Conservation (phyloP, 768 basidiomycete genomes). For the Calocera viscosa region DNA sequence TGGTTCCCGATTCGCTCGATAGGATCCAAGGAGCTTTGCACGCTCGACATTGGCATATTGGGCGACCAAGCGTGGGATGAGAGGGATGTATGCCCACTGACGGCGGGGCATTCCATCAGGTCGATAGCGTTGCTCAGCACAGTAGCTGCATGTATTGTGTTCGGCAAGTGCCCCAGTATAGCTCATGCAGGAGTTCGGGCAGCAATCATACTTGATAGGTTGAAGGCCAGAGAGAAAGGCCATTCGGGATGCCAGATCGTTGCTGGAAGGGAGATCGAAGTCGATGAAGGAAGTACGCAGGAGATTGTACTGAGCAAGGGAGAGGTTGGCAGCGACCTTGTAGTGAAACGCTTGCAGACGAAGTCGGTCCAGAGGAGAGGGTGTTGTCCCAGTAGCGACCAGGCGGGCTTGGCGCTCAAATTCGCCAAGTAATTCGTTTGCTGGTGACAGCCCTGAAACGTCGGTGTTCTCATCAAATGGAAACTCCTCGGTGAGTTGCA, state of each 20-base stretch:
- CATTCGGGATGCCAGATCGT: background rate
- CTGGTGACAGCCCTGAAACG: no score
- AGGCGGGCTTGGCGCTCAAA: background rate
- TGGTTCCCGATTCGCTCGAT: conserved; percentile 19
- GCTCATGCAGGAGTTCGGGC: conserved; percentile 33
- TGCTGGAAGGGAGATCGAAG: background rate
- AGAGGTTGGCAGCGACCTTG: background rate
- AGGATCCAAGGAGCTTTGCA: conserved; percentile 19
- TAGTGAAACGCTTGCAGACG: background rate
- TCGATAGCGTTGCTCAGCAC: conserved; percentile 24
- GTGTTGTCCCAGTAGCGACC: background rate
- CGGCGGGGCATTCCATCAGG: conserved; percentile 20
- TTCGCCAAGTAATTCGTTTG: no score
- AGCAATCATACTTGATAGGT: conserved; percentile 29
- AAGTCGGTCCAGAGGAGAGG: background rate
- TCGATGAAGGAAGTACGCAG: background rate
- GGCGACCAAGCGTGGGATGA: conserved; percentile 29
- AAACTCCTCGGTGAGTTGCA: no score
- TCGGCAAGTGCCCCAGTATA: conserved; percentile 28
- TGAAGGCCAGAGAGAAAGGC: background rate
- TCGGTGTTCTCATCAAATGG: no score
- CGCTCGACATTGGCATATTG: conserved; percentile 18
- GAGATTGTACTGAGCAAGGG: background rate
- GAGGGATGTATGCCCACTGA: conserved; percentile 30
- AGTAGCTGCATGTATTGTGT: conserved; percentile 28